phyloP scores from a whole-genome alignment of 2,329 filamentous ascomycete genomes.

The Microsporum ferrugineum region DNA sequence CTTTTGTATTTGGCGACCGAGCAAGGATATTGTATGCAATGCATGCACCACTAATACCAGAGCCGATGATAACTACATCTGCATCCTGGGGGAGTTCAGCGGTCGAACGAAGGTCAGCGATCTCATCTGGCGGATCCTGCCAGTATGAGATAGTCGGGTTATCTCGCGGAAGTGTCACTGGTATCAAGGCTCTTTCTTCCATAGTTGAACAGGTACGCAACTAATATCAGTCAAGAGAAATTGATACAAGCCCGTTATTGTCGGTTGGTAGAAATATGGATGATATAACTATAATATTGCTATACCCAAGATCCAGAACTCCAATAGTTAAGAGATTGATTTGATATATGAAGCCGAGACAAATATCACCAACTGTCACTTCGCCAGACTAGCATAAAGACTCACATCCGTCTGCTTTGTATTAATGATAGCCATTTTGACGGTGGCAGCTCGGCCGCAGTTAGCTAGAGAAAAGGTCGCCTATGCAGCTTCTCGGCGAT shows the following conservation, averaged over 20 bases:
- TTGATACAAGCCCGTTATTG: neutral
- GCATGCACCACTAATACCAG: slow-evolving; percentile 29
- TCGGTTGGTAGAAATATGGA: too few relatives aligned
- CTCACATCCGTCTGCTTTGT: too few relatives aligned
- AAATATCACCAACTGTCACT: too few relatives aligned
- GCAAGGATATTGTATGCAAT: slow-evolving; percentile 24
- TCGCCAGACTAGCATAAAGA: too few relatives aligned
- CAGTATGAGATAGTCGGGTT: slow-evolving; percentile 23
- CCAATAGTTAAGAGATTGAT: too few relatives aligned
- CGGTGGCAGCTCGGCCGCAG: too few relatives aligned
- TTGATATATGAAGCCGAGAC: too few relatives aligned
- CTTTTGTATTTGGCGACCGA: slow-evolving; percentile 14
- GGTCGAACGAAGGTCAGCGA: slow-evolving; percentile 18
- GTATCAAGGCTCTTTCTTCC: slow-evolving; percentile 13
- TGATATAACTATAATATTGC: too few relatives aligned
- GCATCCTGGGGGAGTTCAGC: slow-evolving; percentile 18
- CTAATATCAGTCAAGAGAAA: neutral
- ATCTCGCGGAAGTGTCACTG: slow-evolving; percentile 16
- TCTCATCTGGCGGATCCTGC: slow-evolving; percentile 26
- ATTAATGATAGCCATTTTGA: too few relatives aligned
- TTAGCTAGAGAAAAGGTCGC: neutral
- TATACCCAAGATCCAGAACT: too few relatives aligned
- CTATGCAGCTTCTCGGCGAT: neutral
- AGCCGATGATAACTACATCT: slow-evolving; percentile 30
- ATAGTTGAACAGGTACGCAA: neutral